Base-by-base conservation (phyloP, 176 grass and related monocot species). In the Areca catechu region DNA sequence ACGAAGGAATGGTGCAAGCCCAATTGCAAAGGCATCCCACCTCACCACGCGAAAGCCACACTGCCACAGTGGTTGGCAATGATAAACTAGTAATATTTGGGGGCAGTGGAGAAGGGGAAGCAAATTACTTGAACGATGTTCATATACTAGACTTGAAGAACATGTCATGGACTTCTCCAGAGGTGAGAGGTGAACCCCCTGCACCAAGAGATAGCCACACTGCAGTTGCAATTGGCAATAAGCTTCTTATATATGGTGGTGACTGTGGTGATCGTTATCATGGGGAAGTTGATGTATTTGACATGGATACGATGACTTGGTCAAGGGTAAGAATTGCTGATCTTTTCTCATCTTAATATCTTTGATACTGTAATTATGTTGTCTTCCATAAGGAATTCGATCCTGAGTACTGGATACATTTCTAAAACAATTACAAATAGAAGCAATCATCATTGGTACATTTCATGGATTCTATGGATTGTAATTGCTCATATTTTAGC, bases 101-200 rank as follows among this genome's bases (percentile, higher is more conserved):
- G 16, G 93, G 93, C 1, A 98, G 93, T 12, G 93, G 93, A 5
- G 87, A 98, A 20, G 93, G 93, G 23, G 93, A 98, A 55, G 81
- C 83, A 22, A 98, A 98, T 78, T 92, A 92, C 82, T 80, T 98
- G 57, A 83, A 85, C 70, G 87, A 98, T 63, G 81, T 98, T 24
- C 81, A 92, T 73, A 43, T 92, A 54, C 74, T 98, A 28, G 84
- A 98, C 37, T 67, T 92, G 20, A 64, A 79, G 64, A 83, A 60
- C 61, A 82, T 98, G 87, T 76, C 80, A 50, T 98, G 93, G 93
- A 77, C 75, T 34, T 76, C 80, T 30, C 93, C 93, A 3, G 84
- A 85, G 75, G 65, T 89, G 16, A 76, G 72, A 57, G 75, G 81
- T 19, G 78, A 83, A 4, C 34, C 54, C 0, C 93, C 87, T 3